A percentile compares a stretch with the other conserved stretches of the same genome.
phyloP scores from a whole-genome alignment of 2,329 filamentous ascomycete genomes.

The Magnaporthiopsis rhizophila region DNA sequence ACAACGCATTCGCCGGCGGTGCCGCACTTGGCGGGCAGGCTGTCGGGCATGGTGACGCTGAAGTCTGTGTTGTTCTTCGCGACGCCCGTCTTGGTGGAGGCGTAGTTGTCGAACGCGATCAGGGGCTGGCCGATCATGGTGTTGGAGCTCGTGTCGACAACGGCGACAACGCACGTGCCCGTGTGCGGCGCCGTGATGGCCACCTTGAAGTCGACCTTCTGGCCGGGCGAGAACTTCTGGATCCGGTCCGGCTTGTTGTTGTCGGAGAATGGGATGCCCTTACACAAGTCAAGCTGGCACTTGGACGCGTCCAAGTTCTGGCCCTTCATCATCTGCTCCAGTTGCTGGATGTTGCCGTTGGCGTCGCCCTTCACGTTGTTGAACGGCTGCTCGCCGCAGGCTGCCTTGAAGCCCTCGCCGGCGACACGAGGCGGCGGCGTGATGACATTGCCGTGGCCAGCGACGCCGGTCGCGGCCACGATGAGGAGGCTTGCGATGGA shows the following conservation, averaged over 20 bases:
- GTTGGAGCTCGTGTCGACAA: slow-evolving; percentile 41
- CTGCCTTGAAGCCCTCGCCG: slow-evolving; percentile 39
- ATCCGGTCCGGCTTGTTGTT: slow-evolving; percentile 38
- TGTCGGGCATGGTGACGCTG: slow-evolving; percentile 43
- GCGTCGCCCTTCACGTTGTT: slow-evolving; percentile 44
- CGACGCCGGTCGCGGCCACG: slow-evolving; percentile 33
- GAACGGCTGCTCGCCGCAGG: slow-evolving; percentile 47
- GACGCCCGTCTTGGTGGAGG: slow-evolving; percentile 33
- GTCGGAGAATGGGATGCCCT: slow-evolving; percentile 49
- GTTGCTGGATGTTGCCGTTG: slow-evolving; percentile 49
- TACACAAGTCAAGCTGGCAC: slow-evolving; percentile 48
- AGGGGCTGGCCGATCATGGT: slow-evolving; percentile 38
- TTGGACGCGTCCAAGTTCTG: slow-evolving; percentile 39
- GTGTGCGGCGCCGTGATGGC: slow-evolving; percentile 44
- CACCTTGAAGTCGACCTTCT: slow-evolving; percentile 34
- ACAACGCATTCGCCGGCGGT: slow-evolving; percentile 40
- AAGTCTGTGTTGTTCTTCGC: slow-evolving; percentile 38
- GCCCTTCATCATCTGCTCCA: slow-evolving; percentile 37
- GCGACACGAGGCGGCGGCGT: slow-evolving; percentile 39
- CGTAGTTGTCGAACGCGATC: slow-evolving; percentile 40
- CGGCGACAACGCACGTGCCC: slow-evolving; percentile 45
- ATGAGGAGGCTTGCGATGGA: slow-evolving; percentile 15
- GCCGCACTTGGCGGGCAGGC: slow-evolving; percentile 34
- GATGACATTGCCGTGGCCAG: slow-evolving; percentile 45
- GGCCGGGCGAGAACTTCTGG: slow-evolving; percentile 40